Conservation (phyloP, 805 yeast species). For the Suhomyces sp. region DNA sequence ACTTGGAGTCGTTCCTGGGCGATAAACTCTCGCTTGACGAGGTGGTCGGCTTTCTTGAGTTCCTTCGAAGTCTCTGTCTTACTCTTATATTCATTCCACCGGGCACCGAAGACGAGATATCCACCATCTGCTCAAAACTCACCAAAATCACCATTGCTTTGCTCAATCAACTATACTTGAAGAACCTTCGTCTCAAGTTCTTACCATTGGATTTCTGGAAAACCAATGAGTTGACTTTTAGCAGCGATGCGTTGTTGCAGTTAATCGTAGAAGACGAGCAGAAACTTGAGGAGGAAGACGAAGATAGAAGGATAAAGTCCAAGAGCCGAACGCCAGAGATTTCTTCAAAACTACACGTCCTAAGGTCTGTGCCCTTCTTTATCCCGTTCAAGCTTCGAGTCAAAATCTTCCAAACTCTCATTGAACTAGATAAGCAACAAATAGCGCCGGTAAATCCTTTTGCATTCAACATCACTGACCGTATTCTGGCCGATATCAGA, state of each 20-base stretch:
- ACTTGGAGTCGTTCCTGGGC: conserved; percentile 50
- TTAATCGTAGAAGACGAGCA: conserved; percentile 43
- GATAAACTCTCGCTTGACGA: conserved; percentile 40
- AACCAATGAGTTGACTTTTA: conserved; percentile 26
- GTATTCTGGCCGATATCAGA: conserved; percentile 52
- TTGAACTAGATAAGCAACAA: conserved; percentile 49
- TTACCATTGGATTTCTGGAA: conserved; percentile 55
- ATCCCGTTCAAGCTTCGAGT: conserved; percentile 75
- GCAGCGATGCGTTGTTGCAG: conserved; percentile 34
- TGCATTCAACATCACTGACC: conserved; percentile 16
- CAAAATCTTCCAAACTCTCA: conserved; percentile 61
- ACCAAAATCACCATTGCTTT: conserved; percentile 45
- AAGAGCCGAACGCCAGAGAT: conserved; percentile 11
- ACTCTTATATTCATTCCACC: conserved; percentile 42
- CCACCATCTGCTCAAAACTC: conserved; percentile 8
- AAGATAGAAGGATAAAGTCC: conserved; percentile 42
- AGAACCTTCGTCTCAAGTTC: conserved; percentile 60
- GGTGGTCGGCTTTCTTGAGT: conserved; percentile 40
- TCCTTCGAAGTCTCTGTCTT: conserved; percentile 51
- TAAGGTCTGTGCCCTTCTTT: conserved; percentile 72
- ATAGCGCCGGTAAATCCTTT: conserved; percentile 12
- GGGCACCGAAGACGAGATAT: conserved; percentile 1
- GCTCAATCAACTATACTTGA: conserved; percentile 60
- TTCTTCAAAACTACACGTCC: conserved; percentile 43
- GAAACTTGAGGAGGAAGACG: conserved; percentile 12